These are phyloP conservation scores for Malassezia obtusa DNA, from an alignment of 1,284 basidiomycete species.

Conservation along the genomic window DNA sequence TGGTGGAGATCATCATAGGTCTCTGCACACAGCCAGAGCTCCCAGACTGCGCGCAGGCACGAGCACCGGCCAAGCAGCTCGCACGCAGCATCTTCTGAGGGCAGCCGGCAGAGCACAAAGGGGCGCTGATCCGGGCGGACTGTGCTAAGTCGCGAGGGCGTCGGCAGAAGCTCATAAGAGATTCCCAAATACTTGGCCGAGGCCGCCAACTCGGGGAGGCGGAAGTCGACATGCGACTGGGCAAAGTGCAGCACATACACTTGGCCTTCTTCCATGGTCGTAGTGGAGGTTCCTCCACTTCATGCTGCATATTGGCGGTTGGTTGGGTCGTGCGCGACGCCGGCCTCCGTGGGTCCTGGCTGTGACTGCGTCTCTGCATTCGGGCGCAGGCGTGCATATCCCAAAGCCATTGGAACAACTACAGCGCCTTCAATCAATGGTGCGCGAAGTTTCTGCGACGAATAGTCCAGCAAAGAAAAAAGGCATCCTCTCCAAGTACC, in stretches of 20 bases:
- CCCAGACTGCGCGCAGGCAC: slow-evolving; percentile 62
- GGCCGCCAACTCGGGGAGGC: slow-evolving; percentile 36
- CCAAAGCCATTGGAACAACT: not conserved
- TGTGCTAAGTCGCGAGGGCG: slow-evolving; percentile 12
- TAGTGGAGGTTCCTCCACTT: not conserved
- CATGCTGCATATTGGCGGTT: not conserved
- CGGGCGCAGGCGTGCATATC: too few species aligned
- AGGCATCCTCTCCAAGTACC: not conserved
- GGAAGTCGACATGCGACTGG: slow-evolving; percentile 29
- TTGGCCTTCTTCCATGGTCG: slow-evolving; percentile 21
- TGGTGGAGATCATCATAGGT: slow-evolving; percentile 35
- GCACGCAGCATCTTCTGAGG: slow-evolving; percentile 57
- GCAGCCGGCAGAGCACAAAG: slow-evolving; percentile 29
- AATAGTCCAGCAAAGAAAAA: not conserved
- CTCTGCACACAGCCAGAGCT: slow-evolving; percentile 41
- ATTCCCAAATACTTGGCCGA: slow-evolving; percentile 30
- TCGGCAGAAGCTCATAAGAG: slow-evolving; percentile 31
- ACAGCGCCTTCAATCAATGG: not conserved
- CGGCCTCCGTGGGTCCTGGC: not conserved
- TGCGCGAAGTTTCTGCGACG: not conserved
- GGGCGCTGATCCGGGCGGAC: slow-evolving; percentile 18
- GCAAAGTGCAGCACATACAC: slow-evolving; percentile 41
- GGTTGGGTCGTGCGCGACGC: not conserved
- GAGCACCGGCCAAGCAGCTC: slow-evolving; percentile 70
- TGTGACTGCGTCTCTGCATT: not conserved